These are phyloP conservation scores for Geotrichum phurueaensis DNA, from an alignment of 1,139 yeast genomes.

Conservation along the genomic window DNA sequence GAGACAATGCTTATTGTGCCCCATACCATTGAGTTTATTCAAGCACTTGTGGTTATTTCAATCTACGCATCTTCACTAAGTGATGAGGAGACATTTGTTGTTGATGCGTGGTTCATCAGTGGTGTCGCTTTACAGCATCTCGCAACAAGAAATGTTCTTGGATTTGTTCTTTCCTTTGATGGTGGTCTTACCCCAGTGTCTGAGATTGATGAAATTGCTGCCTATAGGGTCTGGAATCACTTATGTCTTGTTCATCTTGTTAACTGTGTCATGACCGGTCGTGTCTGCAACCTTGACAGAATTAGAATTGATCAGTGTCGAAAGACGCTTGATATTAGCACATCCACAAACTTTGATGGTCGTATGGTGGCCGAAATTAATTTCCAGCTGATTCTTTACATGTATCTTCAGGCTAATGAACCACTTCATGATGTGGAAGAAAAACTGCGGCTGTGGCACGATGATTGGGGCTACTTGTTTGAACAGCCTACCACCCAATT, in stretches of 20 bases:
- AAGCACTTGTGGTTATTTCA: constrained; percentile 56
- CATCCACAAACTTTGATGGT: constrained; percentile 76
- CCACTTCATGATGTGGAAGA: constrained; percentile 33
- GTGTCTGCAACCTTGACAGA: constrained; percentile 70
- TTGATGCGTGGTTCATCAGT: constrained; percentile 60
- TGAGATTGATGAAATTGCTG: constrained; percentile 48
- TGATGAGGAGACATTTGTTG: constrained; percentile 42
- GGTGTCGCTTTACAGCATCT: constrained; percentile 55
- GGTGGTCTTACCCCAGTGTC: constrained; percentile 35
- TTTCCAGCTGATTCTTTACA: constrained; percentile 56
- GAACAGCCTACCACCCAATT: constrained; percentile 72
- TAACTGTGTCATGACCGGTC: constrained; percentile 62
- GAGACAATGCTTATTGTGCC: constrained; percentile 41
- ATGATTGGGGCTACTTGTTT: constrained; percentile 66
- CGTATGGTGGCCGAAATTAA: constrained; percentile 77
- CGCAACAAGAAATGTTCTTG: constrained; percentile 43
- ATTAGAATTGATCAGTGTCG: constrained; percentile 57
- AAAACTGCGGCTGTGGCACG: constrained; percentile 53
- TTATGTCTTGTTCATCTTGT: constrained; percentile 63
- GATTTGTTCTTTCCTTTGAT: constrained; percentile 34
- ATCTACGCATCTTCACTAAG: constrained; percentile 57
- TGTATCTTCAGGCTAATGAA: constrained; percentile 46
- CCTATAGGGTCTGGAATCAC: constrained; percentile 65
- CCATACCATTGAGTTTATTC: constrained; percentile 53
- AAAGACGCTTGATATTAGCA: constrained; percentile 53